Percentiles rank a stretch among this genome's conserved stretches.
These are phyloP conservation scores for Cystoisospora suis DNA, from an alignment of 169 alveolate genomes.

Conservation along the genomic window DNA sequence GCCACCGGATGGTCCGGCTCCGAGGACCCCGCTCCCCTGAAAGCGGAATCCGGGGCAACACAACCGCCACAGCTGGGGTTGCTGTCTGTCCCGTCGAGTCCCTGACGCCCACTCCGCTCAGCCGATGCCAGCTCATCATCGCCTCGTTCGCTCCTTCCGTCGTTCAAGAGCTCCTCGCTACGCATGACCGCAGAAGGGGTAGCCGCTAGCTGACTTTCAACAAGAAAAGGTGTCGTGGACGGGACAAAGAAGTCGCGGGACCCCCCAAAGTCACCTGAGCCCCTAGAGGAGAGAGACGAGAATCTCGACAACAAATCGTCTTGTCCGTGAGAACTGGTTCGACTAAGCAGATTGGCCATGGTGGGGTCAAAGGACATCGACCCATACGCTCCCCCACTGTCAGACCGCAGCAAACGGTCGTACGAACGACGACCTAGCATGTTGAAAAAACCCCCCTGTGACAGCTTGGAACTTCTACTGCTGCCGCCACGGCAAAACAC, in stretches of 20 bases:
- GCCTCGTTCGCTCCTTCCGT: neutral
- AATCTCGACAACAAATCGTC: neutral
- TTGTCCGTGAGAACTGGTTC: neutral
- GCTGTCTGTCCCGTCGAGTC: neutral
- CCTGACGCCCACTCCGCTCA: neutral
- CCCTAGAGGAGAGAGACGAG: neutral
- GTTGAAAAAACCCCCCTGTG: too few relatives aligned
- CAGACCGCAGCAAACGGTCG: constrained; percentile 6
- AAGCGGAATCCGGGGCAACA: neutral
- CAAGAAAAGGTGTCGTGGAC: neutral
- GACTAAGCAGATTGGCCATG: neutral
- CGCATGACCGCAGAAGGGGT: neutral
- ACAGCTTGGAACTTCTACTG: too few relatives aligned
- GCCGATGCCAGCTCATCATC: neutral
- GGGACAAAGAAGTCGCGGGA: neutral
- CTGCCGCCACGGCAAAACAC: too few relatives aligned
- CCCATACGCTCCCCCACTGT: neutral
- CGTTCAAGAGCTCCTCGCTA: neutral
- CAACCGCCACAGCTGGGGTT: constrained; percentile 15
- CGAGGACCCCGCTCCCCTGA: neutral
- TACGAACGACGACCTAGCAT: constrained; percentile 14
- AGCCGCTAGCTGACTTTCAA: neutral
- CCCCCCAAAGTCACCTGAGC: neutral
- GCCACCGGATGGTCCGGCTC: neutral
- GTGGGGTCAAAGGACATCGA: constrained; percentile 12